These are phyloP conservation scores for Canariomyces notabilis DNA, from an alignment of 2,329 filamentous ascomycete species.

Conservation along the genomic window DNA sequence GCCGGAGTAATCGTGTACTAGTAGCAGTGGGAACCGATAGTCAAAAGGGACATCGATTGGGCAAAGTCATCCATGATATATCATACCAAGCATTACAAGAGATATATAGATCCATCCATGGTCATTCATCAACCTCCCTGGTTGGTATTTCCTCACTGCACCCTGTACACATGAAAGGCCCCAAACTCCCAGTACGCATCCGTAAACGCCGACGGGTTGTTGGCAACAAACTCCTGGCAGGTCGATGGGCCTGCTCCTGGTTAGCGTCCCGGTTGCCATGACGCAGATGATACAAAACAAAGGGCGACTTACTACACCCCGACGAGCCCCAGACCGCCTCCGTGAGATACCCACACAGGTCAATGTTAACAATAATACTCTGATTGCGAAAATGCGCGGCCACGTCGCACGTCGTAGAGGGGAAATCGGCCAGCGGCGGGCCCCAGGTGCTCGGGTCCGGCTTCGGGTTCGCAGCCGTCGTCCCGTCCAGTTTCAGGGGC, in stretches of 20 bases:
- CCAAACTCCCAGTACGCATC: constrained; percentile 64
- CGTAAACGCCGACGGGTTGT: constrained; percentile 49
- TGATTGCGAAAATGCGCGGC: constrained; percentile 57
- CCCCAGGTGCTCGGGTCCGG: constrained; percentile 62
- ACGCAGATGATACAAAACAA: too few species aligned
- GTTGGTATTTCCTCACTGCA: too few species aligned
- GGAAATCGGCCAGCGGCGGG: constrained; percentile 59
- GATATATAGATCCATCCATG: not conserved
- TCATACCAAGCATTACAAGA: not conserved
- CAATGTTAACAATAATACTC: constrained; percentile 62
- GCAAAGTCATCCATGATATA: not conserved
- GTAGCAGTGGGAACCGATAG: not conserved
- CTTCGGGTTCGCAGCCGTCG: constrained; percentile 25
- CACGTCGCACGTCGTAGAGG: constrained; percentile 57
- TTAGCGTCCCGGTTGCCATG: not conserved
- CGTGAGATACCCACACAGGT: constrained; percentile 56
- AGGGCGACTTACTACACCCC: constrained; percentile 10
- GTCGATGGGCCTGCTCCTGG: constrained; percentile 42
- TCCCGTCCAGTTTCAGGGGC: constrained; percentile 18
- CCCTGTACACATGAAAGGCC: constrained; percentile 53
- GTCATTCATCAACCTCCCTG: too few species aligned
- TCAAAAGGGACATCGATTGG: not conserved
- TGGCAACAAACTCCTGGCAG: constrained; percentile 54
- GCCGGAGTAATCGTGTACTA: constrained; percentile 1
- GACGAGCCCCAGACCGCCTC: constrained; percentile 37